These are phyloP conservation scores for Microdochium nivale DNA, from an alignment of 2,329 filamentous ascomycete genomes.

Conservation along the genomic window DNA sequence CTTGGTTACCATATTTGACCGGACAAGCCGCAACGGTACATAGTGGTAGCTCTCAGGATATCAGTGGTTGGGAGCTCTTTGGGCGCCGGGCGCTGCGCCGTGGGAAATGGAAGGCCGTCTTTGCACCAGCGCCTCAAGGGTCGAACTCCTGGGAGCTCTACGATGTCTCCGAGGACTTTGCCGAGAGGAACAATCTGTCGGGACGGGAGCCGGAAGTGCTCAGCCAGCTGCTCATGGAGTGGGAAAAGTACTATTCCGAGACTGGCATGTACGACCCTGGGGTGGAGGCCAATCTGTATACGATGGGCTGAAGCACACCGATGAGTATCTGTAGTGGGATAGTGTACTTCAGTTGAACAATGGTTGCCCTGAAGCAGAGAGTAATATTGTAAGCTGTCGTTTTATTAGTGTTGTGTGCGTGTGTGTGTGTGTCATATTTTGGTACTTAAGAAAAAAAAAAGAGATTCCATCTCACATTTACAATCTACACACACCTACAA, in stretches of 20 bases:
- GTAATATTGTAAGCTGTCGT: no score
- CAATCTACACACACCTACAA: no score
- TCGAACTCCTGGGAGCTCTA: conserved; percentile 17
- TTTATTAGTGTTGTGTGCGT: no score
- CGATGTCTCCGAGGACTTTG: conserved; percentile 13
- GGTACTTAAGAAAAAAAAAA: no score
- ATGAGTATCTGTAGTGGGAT: no score
- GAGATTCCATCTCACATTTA: no score
- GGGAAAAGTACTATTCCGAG: background rate
- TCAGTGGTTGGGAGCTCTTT: conserved; percentile 25
- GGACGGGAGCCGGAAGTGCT: conserved; percentile 7
- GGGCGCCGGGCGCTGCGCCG: conserved; percentile 21
- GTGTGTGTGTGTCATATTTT: no score
- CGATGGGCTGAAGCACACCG: background rate
- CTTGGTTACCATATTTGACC: background rate
- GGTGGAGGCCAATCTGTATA: background rate
- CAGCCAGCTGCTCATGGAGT: background rate
- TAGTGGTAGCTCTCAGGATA: conserved; percentile 13
- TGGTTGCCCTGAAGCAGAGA: no score
- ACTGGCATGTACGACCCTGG: background rate
- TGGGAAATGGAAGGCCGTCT: conserved; percentile 21
- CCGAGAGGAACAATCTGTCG: conserved; percentile 14
- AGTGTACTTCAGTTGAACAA: no score
- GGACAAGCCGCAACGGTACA: conserved; percentile 6
- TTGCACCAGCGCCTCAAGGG: conserved; percentile 12